These are phyloP conservation scores for Tolypocladium sp. DNA, from an alignment of 2,329 filamentous ascomycete genomes.

Conservation along the genomic window DNA sequence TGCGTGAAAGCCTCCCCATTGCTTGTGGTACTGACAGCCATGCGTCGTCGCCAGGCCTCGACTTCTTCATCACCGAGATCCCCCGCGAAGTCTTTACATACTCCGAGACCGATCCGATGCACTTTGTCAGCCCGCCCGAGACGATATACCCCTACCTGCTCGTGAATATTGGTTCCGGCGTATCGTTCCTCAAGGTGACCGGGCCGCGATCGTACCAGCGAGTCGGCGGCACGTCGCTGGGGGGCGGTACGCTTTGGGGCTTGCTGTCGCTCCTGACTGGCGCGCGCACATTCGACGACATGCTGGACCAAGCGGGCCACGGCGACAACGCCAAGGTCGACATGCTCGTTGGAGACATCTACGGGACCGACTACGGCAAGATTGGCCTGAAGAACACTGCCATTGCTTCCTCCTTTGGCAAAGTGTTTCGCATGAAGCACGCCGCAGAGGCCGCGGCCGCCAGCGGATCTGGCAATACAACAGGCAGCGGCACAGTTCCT, in stretches of 20 bases:
- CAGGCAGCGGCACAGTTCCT: slow-evolving; percentile 31
- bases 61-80: slow-evolving; percentile 98
- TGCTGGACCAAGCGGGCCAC: slow-evolving; percentile 82
- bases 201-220: slow-evolving; percentile 79
- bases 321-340: slow-evolving; percentile 93
- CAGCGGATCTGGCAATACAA: slow-evolving; percentile 58
- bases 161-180: slow-evolving; percentile 95
- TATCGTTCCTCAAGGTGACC: slow-evolving; percentile 94
- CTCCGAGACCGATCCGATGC: slow-evolving; percentile 82
- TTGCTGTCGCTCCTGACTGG: slow-evolving; percentile 84
- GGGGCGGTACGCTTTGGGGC: slow-evolving; percentile 96
- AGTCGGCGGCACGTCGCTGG: slow-evolving; percentile 89
- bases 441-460: slow-evolving; percentile 73
- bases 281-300: slow-evolving; percentile 94
- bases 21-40: background rate
- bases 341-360: slow-evolving; percentile 96
- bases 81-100: slow-evolving; percentile 96
- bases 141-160: slow-evolving; percentile 90
- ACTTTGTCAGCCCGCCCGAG: slow-evolving; percentile 72
- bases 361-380: slow-evolving; percentile 90
- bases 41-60: slow-evolving; percentile 53
- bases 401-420: slow-evolving; percentile 93
- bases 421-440: slow-evolving; percentile 88
- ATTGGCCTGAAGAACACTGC: slow-evolving; percentile 93
- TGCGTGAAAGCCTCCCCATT: too few species aligned